Evolutionary conservation across 1,284 basidiomycete genomes (phyloP), one percentile per base, ranked within the genome.

Genomic region (Laetiporus sulphureus): DNA sequence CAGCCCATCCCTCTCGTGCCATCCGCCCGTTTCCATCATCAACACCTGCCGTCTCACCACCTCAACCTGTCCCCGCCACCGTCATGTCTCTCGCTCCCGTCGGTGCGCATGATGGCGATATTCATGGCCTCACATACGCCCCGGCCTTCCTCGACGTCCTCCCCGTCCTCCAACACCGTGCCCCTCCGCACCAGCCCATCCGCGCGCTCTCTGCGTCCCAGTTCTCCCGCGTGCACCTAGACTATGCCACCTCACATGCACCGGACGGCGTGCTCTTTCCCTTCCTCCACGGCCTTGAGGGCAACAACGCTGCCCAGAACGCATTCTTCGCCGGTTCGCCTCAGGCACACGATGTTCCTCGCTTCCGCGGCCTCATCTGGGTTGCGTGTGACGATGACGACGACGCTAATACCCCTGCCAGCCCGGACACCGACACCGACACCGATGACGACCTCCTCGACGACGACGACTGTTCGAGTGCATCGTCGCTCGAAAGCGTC

Each of bases 261-360:
- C 82, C 83, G 1, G 88, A 91, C 66, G 67, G 71, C 36, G 72
- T 84, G 55, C 73, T 93, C 55, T 88, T 91, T 62, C 83, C 91
- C 21, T 88, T 93, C 69, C 63, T 89, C 40, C 81, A 91, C 59
- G 81, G 88, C 44, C 69, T 94, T 58, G 88, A 91, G 55, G 82
- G 85, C 51, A 72, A 81, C 48, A 87, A 88, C 57, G 63, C 74
- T 20, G 75, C 79, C 0, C 88, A 90, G 65, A 85, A 83, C 58
- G 68, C 72, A 23, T 91, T 91, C 69, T 91, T 91, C 57, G 71
- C 78, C 3, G 61, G 65, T 23, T 61, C 48, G 38, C 52, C 43
- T 46, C 51, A 45, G 21, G 40, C 47, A 25, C 46, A 54, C 49
- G 53, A 54, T 42, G 58, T 65, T 20, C 70, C 64, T 19, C 57